Base-by-base conservation (phyloP, 371 early-diverging fungal genomes). In the Cladochytrium tenue region DNA sequence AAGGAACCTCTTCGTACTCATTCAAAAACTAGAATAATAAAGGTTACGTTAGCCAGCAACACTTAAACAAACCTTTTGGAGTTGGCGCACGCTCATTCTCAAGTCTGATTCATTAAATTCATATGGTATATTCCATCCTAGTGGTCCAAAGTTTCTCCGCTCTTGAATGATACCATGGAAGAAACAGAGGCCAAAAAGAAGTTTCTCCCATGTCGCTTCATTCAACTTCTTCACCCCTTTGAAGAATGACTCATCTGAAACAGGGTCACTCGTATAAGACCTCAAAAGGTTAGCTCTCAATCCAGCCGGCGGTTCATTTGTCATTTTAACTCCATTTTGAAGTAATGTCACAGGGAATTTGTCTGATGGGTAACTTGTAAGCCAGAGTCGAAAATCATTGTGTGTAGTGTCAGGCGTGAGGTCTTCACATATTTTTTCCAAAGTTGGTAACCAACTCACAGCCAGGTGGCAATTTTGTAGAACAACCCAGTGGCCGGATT, bases 81-180 rank as follows among this genome's bases (percentile, higher is more conserved):
- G 69, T 62, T 86, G 86, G 13, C 86, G 52, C 10, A 79, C 74
- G 63, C 80, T 80, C 70, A 84, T 84, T 20, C 78, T 55, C 35
- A 86, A 59, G 67, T 86, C 86, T 2, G 80, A 77, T 60, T 85
- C 85, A 66, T 86, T 86, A 60, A 86, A 86, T 63, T 86, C 84
- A 62, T 86, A 86, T 15, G 86, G 81, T 51, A 84, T 84, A 61
- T 86, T 86, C 86, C 86, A 86, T 34, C 86, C 86, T 0, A 86
- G 69, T 25, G 86, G 85, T 0, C 86, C 86, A 77, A 85, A 86
- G 74, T 81, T 86, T 53, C 84, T 53, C 27, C 86, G 62, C 62
- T 86, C 86, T 64, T 86, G 86, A n/a, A 86, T 80, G 5, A 85
- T 56, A 4, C 78, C 85, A 63, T 86, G 86, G 78, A 86, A 86